A percentile compares a stretch with the other conserved stretches of the same genome.
phyloP scores from a whole-genome alignment of 495 filamentous ascomycete genomes.

The Aspergillus asperescens region DNA sequence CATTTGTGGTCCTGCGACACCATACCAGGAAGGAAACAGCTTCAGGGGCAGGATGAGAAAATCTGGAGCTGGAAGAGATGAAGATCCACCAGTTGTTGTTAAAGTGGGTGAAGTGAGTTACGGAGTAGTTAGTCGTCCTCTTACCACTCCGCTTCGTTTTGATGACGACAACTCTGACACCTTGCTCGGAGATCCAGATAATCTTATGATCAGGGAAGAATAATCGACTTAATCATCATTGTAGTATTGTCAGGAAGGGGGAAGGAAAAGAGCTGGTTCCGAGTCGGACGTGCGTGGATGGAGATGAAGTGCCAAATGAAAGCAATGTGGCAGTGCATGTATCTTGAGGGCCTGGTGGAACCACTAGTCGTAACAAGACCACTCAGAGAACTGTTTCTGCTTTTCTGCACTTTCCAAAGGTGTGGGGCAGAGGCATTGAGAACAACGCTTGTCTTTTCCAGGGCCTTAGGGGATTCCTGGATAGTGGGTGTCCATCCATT shows the following conservation, averaged over 20 bases:
- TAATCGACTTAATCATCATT: not conserved
- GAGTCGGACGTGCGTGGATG: not conserved
- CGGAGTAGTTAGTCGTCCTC: not conserved
- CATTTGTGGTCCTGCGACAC: not conserved
- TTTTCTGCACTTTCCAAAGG: conserved; percentile 1
- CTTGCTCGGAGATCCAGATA: not conserved
- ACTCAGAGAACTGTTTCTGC: conserved; percentile 9
- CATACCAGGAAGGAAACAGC: conserved; percentile 1
- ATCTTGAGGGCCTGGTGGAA: conserved; percentile 24
- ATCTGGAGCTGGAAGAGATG: not conserved
- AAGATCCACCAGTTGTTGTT: conserved; percentile 6
- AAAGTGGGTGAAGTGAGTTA: not conserved
- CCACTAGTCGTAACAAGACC: conserved; percentile 21
- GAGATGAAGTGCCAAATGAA: conserved; percentile 29
- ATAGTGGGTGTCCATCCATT: not conserved
- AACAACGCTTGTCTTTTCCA: conserved; percentile 3
- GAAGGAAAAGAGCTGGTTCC: not conserved
- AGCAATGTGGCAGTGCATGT: conserved; percentile 47
- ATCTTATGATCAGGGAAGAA: not conserved
- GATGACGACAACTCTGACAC: not conserved
- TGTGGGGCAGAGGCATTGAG: conserved; percentile 1
- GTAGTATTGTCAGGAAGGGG: not conserved
- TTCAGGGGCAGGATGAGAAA: not conserved
- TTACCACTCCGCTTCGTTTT: not conserved
- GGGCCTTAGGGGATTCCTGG: conserved; percentile 2